phyloP scores from a whole-genome alignment of 768 basidiomycete species.

The Baorangia bicolor region DNA sequence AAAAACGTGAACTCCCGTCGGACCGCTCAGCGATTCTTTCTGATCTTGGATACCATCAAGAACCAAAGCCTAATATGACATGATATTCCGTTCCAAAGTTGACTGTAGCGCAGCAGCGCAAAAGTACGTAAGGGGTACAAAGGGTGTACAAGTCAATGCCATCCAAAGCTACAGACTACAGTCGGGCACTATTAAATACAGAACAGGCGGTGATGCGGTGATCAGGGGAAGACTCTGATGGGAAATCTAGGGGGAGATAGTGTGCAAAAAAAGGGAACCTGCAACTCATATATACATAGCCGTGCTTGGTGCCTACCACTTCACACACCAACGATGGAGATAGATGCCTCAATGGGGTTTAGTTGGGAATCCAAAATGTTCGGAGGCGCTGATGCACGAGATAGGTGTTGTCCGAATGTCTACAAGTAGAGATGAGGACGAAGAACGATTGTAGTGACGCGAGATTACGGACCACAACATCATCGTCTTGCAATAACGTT shows the following conservation, averaged over 20 bases:
- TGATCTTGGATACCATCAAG: background rate
- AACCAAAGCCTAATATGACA: background rate
- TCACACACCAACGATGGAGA: constrained; percentile 37
- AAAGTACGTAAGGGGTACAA: background rate
- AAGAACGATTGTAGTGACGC: background rate
- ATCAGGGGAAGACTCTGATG: background rate
- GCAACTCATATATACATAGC: background rate
- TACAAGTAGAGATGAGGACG: constrained; percentile 21
- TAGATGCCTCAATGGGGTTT: constrained; percentile 42
- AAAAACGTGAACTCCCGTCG: background rate
- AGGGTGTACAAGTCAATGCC: background rate
- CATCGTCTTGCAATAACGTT: constrained; percentile 40
- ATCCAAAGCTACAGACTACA: constrained; percentile 1
- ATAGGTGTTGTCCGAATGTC: constrained; percentile 41
- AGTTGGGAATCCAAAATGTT: constrained; percentile 45
- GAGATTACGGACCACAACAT: constrained; percentile 40
- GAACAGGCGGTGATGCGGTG: background rate
- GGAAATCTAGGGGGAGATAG: background rate
- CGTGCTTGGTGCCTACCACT: background rate
- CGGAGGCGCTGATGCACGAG: constrained; percentile 40
- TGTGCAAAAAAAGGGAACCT: background rate
- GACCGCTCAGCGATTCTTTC: background rate
- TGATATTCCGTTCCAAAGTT: background rate
- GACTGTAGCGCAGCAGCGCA: background rate
- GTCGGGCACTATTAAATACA: constrained; percentile 2